A percentile compares a stretch with the other conserved stretches of the same genome.
phyloP scores from a whole-genome alignment of 371 early-diverging fungal genomes.

The Encephalitozoon hellem region DNA sequence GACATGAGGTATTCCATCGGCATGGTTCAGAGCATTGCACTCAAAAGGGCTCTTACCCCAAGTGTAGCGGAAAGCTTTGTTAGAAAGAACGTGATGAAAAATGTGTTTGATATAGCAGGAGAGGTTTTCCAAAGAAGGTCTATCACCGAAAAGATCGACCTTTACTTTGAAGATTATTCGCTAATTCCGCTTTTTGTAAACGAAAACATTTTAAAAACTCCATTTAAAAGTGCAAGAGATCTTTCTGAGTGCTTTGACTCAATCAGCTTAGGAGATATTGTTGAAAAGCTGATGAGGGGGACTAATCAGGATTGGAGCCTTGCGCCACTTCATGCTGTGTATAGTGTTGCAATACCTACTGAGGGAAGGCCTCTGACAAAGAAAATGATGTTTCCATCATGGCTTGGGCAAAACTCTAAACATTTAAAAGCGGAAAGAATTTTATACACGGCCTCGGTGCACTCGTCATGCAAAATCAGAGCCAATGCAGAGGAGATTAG shows the following conservation, averaged over 20 bases:
- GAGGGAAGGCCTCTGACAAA: conserved; percentile 53
- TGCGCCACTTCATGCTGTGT: conserved; percentile 76
- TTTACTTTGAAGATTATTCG: conserved; percentile 82
- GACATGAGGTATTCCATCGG: conserved; percentile 97
- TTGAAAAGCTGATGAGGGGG: conserved; percentile 71
- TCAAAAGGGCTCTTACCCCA: conserved; percentile 9
- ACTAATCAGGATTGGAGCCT: conserved; percentile 74
- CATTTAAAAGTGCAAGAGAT: conserved; percentile 21
- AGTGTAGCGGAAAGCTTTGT: conserved; percentile 30
- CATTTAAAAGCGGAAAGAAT: conserved; percentile 66
- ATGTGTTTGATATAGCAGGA: conserved; percentile 73
- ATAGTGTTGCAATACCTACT: conserved; percentile 76
- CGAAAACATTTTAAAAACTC: conserved; percentile 62
- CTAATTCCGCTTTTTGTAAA: conserved; percentile 82
- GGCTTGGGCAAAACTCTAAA: conserved; percentile 84
- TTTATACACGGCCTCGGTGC: conserved; percentile 70
- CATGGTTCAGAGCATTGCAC: conserved; percentile 73
- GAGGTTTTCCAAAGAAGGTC: conserved; percentile 65
- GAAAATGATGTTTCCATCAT: conserved; percentile 62
- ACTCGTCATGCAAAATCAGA: conserved; percentile 67
- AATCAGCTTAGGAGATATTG: conserved; percentile 73
- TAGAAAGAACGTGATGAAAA: conserved; percentile 70
- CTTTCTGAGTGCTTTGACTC: conserved; percentile 70
- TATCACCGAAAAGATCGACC: conserved; percentile 70
- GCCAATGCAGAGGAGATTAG: conserved; percentile 60